These are phyloP conservation scores for Ministeria vibrans DNA, from an alignment of 78 protist genomes.

Conservation along the genomic window DNA sequence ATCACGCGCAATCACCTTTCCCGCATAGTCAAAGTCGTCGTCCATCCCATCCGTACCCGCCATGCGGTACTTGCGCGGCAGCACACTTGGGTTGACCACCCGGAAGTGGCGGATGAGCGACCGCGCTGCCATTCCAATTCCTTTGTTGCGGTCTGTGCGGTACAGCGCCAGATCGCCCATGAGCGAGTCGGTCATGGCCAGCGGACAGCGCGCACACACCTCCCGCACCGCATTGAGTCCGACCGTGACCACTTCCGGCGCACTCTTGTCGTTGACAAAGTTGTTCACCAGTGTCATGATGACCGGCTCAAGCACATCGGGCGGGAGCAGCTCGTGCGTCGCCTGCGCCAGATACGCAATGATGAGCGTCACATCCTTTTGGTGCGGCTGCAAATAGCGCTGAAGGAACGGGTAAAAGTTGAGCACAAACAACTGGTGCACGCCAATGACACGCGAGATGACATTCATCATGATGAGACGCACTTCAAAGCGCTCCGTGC, in stretches of 20 bases:
- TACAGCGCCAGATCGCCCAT: slow-evolving; percentile 66
- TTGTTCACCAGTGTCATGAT: slow-evolving; percentile 55
- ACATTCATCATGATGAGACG: slow-evolving; percentile 64
- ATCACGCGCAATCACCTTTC: slow-evolving; percentile 8
- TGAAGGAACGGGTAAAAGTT: slow-evolving; percentile 77
- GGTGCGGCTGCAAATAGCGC: slow-evolving; percentile 72
- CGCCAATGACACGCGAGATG: slow-evolving; percentile 59
- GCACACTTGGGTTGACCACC: slow-evolving; percentile 60
- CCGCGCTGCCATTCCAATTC: slow-evolving; percentile 71
- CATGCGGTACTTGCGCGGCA: slow-evolving; percentile 42
- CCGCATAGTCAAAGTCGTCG: slow-evolving; percentile 16
- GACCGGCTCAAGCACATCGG: slow-evolving; percentile 79
- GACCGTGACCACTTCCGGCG: slow-evolving; percentile 71
- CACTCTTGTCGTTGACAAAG: slow-evolving; percentile 72
- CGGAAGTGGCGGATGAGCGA: slow-evolving; percentile 65
- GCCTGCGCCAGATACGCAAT: slow-evolving; percentile 74
- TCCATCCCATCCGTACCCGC: slow-evolving; percentile 6
- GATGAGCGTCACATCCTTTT: slow-evolving; percentile 60
- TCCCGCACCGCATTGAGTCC: slow-evolving; percentile 84
- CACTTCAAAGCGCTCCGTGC: slow-evolving; percentile 52
- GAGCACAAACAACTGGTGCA: slow-evolving; percentile 67
- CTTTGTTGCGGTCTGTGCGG: slow-evolving; percentile 48
- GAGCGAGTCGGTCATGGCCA: slow-evolving; percentile 57
- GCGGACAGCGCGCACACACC: slow-evolving; percentile 72
- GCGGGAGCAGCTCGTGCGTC: slow-evolving; percentile 81